Evolutionary conservation across 495 filamentous ascomycete species (phyloP), one percentile per base, ranked within the genome.

Genomic region (Hamigera avellanea): DNA sequence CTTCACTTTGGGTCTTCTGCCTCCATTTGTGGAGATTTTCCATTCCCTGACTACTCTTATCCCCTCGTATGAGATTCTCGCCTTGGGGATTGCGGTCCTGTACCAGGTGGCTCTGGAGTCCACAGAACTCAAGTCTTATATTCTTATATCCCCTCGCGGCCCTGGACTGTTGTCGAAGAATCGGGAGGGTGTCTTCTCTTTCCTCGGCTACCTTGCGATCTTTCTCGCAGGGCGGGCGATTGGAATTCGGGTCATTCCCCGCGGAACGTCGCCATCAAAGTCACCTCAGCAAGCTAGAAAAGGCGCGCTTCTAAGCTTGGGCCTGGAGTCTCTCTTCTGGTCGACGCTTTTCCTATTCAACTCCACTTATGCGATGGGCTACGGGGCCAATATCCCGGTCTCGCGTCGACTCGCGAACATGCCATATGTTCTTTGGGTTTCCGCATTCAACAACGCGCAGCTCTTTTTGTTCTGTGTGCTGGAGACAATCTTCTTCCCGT

Each of bases 361-460:
- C 10, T 83, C 79, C 14, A 73, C 72, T 30, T 83, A 73, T 45
- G 62, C 64, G 2, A 75, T 81, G 39, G 87, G 85, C 8, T 64
- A 80, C 14, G 75, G 73, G 5, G 61, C 65, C 26, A 56, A 54
- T 17, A 64, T 94, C 14, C 64, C 63, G 2, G 85, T 95, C 5
- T 96, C 91, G 3, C 78, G 91, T 19, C 76, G 91, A 8, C 61
- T 99, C 13, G 91, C 91, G 7, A 96, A 96, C 50, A 74, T 95
- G 36, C 87, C 91, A 0, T 99, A 99, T 50, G 63, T 95, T 21
- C 62, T 95, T 33, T 99, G 89, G 89, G 80, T 93, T 12, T 64
- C 76, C 9, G 78, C 86, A 5, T 96, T 87, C 68, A 99, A 96
- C 54, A 80, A 72, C 36, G 65, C 61, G 6, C 84, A 95, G 52